Evolutionary conservation across 2,329 filamentous ascomycete genomes (phyloP).

Genomic region (Tympanopsis confertula): DNA sequence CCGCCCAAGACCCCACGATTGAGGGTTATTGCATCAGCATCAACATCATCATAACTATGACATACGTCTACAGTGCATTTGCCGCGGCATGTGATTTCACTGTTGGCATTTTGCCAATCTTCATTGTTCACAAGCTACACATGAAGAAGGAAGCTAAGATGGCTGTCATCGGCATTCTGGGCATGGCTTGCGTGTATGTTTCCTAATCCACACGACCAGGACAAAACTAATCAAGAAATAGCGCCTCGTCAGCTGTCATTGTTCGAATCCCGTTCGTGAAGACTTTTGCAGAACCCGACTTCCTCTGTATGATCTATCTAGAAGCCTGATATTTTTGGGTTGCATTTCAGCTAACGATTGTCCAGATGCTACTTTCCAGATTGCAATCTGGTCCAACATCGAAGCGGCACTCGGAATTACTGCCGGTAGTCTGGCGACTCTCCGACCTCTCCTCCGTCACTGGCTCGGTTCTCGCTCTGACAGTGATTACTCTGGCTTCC

Average conservation of each 20-base stretch:
- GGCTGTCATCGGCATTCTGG: constrained; percentile 37
- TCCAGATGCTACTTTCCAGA: constrained; percentile 23
- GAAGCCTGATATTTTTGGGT: not conserved
- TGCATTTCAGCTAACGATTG: not conserved
- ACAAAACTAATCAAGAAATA: constrained; percentile 7
- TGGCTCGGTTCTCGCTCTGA: not conserved
- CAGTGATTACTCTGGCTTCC: not conserved
- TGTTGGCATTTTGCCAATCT: constrained; percentile 37
- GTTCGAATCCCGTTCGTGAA: constrained; percentile 26
- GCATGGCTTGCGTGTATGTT: constrained; percentile 39
- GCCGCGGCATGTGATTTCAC: constrained; percentile 35
- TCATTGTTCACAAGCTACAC: constrained; percentile 40
- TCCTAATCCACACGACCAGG: not conserved
- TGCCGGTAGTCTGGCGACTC: constrained; percentile 32
- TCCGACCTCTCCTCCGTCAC: constrained; percentile 25
- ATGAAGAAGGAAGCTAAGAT: constrained; percentile 39
- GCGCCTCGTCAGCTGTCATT: constrained; percentile 30
- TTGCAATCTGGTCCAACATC: constrained; percentile 35
- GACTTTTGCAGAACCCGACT: constrained; percentile 24
- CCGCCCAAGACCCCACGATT: constrained; percentile 1
- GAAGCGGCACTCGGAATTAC: constrained; percentile 35
- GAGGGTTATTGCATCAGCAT: constrained; percentile 22
- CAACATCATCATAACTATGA: constrained; percentile 35
- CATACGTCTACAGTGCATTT: constrained; percentile 36
- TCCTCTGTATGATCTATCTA: constrained; percentile 24